These are phyloP conservation scores for Polysphondylium violaceum DNA, from an alignment of 78 protist genomes.

Conservation along the genomic window DNA sequence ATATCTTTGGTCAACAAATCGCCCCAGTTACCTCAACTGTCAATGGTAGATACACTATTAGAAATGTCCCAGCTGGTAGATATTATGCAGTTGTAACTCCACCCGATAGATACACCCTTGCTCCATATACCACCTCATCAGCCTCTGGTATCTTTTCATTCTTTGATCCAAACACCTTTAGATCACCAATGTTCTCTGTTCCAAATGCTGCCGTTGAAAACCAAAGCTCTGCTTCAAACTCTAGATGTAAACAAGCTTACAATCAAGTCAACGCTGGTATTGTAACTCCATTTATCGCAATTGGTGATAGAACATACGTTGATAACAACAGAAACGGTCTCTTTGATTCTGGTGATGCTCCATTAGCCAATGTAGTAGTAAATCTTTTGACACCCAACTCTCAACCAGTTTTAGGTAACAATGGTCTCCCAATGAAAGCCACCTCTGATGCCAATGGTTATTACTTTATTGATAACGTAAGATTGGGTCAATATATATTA, in stretches of 20 bases:
- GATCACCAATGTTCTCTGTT: conserved; percentile 1
- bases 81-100: conserved; percentile 7
- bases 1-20: background rate
- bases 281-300: conserved; percentile 27
- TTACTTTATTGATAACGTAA: conserved; percentile 36
- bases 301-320: conserved; percentile 38
- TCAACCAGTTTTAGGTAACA: background rate
- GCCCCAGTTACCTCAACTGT: conserved; percentile 2
- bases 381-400: background rate
- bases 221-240: background rate
- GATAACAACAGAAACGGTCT: conserved; percentile 55
- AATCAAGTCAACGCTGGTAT: conserved; percentile 22
- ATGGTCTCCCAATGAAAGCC: conserved; percentile 12
- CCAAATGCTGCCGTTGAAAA: background rate
- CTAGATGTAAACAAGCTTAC: conserved; percentile 6
- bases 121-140: background rate
- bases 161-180: background rate
- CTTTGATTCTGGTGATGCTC: background rate
- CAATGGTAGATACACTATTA: conserved; percentile 36
- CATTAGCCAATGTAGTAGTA: conserved; percentile 1
- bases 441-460: conserved; percentile 20
- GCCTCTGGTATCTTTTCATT: background rate
- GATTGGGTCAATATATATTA: conserved; percentile 14
- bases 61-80: conserved; percentile 27
- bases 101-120: conserved; percentile 19